Percentiles rank a stretch among this genome's conserved stretches.
Evolutionary conservation across 2,329 filamentous ascomycete genomes (phyloP).

Genomic region (Diaporthe australafricana): DNA sequence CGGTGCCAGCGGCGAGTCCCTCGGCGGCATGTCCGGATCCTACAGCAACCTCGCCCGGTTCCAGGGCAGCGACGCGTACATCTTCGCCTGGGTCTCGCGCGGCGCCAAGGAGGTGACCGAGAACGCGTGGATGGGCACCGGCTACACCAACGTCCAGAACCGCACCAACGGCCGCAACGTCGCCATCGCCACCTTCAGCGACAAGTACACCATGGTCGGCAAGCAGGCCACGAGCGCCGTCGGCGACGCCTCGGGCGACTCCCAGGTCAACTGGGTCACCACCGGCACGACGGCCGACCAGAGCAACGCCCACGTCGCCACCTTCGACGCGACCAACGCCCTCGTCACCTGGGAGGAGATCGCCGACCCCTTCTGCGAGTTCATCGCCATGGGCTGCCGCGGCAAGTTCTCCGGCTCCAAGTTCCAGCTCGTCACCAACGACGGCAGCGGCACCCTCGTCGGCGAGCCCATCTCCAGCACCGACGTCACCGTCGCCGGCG

Average conservation of each 20-base stretch:
- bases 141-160: conserved; percentile 63
- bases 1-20: conserved; percentile 66
- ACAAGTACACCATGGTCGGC: conserved; percentile 68
- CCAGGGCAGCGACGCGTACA: conserved; percentile 62
- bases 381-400: conserved; percentile 69
- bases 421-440: conserved; percentile 67
- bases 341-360: conserved; percentile 73
- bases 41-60: conserved; percentile 69
- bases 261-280: conserved; percentile 66
- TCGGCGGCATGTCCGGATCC: conserved; percentile 73
- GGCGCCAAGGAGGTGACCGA: conserved; percentile 65
- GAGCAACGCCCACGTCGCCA: conserved; percentile 69
- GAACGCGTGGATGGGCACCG: conserved; percentile 68
- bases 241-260: conserved; percentile 64
- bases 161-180: conserved; percentile 70
- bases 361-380: conserved; percentile 63
- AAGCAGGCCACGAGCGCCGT: conserved; percentile 65
- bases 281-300: conserved; percentile 62
- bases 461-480: conserved; percentile 61
- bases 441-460: conserved; percentile 63
- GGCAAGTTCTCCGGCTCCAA: conserved; percentile 69
- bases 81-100: conserved; percentile 72
- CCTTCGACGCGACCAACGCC: conserved; percentile 63
- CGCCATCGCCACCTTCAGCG: conserved; percentile 66
- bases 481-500: conserved; percentile 69